A percentile compares a stretch with the other conserved stretches of the same genome.
phyloP scores from a whole-genome alignment of 352 stramenopile genomes.

The Phytophthora boehmeriae region DNA sequence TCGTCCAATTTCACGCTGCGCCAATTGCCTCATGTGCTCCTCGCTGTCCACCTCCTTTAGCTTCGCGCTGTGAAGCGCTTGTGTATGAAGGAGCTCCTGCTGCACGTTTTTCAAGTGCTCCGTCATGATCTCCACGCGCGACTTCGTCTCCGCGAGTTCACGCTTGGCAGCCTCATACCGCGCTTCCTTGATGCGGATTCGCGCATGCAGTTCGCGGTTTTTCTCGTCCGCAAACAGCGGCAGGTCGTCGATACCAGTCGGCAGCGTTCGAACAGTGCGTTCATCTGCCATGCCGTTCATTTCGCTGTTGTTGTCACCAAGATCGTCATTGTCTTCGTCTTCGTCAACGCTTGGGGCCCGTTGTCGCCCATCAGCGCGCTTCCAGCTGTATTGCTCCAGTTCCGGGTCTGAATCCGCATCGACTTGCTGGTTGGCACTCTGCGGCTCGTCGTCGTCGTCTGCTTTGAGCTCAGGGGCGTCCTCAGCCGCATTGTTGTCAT shows the following conservation, averaged over 20 bases:
- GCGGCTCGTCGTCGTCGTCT: constrained; percentile 13
- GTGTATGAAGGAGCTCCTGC: constrained; percentile 95
- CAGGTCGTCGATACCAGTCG: constrained; percentile 87
- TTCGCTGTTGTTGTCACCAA: constrained; percentile 31
- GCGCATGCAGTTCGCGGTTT: constrained; percentile 81
- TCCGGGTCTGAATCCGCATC: constrained; percentile 30
- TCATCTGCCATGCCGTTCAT: constrained; percentile 20
- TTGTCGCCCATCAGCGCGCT: constrained; percentile 55
- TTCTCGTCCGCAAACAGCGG: constrained; percentile 90
- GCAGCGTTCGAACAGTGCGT: constrained; percentile 40
- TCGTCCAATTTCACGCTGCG: constrained; percentile 89
- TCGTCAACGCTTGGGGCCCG: constrained; percentile 36
- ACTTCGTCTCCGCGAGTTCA: constrained; percentile 82
- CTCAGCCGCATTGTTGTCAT: constrained; percentile 29
- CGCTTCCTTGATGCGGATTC: constrained; percentile 85
- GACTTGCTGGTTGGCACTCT: constrained; percentile 12
- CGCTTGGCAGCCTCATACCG: constrained; percentile 61
- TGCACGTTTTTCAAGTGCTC: constrained; percentile 97
- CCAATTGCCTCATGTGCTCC: constrained; percentile 92
- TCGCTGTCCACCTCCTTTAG: constrained; percentile 93
- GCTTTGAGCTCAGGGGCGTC: constrained; percentile 6
- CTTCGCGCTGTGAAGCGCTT: constrained; percentile 92
- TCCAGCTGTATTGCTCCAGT: constrained; percentile 62
- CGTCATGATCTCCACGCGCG: constrained; percentile 94
- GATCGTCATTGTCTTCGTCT: constrained; percentile 34